These are phyloP conservation scores for Fusarium sacchari DNA, from an alignment of 2,329 filamentous ascomycete genomes.

Conservation along the genomic window DNA sequence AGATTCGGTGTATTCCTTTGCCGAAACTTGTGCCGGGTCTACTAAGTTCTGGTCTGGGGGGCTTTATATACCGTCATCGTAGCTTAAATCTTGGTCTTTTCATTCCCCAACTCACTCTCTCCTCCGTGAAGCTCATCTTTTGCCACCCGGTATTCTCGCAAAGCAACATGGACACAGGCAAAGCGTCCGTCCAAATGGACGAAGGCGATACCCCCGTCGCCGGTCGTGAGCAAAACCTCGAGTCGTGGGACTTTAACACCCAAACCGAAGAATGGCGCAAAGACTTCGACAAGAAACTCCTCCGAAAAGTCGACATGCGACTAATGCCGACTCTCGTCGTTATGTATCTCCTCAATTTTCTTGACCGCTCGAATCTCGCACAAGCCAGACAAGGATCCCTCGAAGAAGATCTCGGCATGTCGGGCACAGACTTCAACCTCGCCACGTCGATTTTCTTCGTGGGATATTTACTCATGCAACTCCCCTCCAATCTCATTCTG, in stretches of 20 bases:
- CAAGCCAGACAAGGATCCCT: conserved; percentile 65
- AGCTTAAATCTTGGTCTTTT: not conserved
- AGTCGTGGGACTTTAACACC: conserved; percentile 20
- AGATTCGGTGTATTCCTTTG: not conserved
- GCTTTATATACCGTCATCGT: not conserved
- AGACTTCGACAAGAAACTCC: conserved; percentile 45
- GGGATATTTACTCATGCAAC: conserved; percentile 69
- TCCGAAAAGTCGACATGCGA: conserved; percentile 62
- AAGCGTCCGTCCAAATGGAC: conserved; percentile 26
- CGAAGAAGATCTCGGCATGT: conserved; percentile 63
- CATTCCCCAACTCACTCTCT: no score
- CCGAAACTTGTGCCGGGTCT: not conserved
- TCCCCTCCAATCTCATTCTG: conserved; percentile 68
- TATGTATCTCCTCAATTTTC: conserved; percentile 66
- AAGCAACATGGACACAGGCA: conserved; percentile 11
- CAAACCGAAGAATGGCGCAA: conserved; percentile 32
- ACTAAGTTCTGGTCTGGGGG: not conserved
- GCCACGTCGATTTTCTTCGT: conserved; percentile 71
- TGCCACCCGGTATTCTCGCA: not conserved
- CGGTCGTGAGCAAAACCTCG: conserved; percentile 1
- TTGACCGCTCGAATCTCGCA: conserved; percentile 63
- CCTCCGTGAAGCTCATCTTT: not conserved
- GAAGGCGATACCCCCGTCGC: conserved; percentile 2
- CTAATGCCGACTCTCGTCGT: conserved; percentile 64
- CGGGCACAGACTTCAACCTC: conserved; percentile 66